Percentiles rank a stretch among this genome's conserved stretches.
Evolutionary conservation across 2,329 filamentous ascomycete species (phyloP).

Genomic region (Arthrobotrys musiformis): DNA sequence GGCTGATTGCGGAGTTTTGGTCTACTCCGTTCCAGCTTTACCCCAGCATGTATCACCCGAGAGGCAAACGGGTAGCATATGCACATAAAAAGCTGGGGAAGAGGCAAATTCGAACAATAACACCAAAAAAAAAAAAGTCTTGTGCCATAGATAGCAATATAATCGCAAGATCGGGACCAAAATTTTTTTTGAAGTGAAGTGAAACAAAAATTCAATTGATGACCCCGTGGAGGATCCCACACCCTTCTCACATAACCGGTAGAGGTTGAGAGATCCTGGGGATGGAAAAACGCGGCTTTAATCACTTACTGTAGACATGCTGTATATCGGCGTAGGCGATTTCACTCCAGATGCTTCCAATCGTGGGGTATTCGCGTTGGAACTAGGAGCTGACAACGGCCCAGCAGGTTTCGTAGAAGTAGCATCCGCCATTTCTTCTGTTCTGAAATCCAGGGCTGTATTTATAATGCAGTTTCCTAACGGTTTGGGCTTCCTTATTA

Average conservation of each 20-base stretch:
- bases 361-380: conserved; percentile 31
- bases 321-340: conserved; percentile 52
- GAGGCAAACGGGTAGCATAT: conserved; percentile 16
- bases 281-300: neutral
- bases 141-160: conserved; percentile 10
- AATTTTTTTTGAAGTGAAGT: neutral
- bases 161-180: neutral
- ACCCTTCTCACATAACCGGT: neutral
- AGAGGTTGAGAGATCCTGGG: conserved; percentile 16
- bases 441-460: conserved; percentile 1
- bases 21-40: conserved; percentile 7
- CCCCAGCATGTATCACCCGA: conserved; percentile 31
- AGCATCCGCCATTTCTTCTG: conserved; percentile 37
- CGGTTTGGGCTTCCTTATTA: conserved; percentile 8
- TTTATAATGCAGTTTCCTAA: conserved; percentile 21
- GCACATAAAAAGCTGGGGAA: conserved; percentile 16
- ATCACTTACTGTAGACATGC: conserved; percentile 55
- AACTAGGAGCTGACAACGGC: conserved; percentile 28
- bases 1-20: conserved; percentile 21
- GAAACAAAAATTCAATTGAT: conserved; percentile 28
- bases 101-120: neutral
- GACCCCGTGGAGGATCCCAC: conserved; percentile 19
- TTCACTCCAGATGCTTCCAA: conserved; percentile 53
- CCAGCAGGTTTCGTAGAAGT: conserved; percentile 19
- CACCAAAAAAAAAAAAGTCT: no score